Evolutionary conservation across 805 yeast species (phyloP), one percentile per base, ranked within the genome.

Genomic region (Pichia insulana): DNA sequence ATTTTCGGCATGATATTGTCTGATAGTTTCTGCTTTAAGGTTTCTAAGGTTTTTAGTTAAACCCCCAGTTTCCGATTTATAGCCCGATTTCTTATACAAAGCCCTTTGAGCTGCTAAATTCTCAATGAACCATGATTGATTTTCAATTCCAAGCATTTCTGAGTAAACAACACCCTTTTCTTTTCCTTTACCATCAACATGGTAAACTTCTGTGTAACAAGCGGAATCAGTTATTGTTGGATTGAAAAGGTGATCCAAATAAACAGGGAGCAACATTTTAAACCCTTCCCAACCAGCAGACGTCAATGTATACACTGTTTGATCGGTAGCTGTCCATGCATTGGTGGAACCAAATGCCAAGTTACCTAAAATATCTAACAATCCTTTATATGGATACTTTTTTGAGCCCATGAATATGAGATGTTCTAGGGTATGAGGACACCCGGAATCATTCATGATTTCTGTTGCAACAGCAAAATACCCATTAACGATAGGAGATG

Each of bases 231-330:
- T 82, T 40, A 92, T 64, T 0, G 95, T 85, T 2, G 98, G 97
- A 52, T 78, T 61, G 36, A 88, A 60, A 19, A 92, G 63, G 58
- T 92, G 97, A 57, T 92, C 97, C 50, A 92, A 63, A 58, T 90
- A 92, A 3, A 88, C 80, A 0, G 98, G 97, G 26, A 92, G 70
- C 25, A 92, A 64, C 47, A 79, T 72, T 38, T 74, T 76, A 63
- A 92, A 92, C 1, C 97, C 97, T 43, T 85, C 86, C 96, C 96
- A 89, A 9, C 97, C 97, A 1, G 97, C 97, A 31, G 95, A 79
- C 8, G 83, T 74, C 43, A 92, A 68, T 2, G 96, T 87, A 54
- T 92, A 92, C 2, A 88, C 96, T 0, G 98, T 92, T 57, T 86
- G 95, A 62, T 92, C 97, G 4, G 92, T 86, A 1, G 83, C 87